Conservation (phyloP, 495 filamentous ascomycete species). For the Neurospora sp. region DNA sequence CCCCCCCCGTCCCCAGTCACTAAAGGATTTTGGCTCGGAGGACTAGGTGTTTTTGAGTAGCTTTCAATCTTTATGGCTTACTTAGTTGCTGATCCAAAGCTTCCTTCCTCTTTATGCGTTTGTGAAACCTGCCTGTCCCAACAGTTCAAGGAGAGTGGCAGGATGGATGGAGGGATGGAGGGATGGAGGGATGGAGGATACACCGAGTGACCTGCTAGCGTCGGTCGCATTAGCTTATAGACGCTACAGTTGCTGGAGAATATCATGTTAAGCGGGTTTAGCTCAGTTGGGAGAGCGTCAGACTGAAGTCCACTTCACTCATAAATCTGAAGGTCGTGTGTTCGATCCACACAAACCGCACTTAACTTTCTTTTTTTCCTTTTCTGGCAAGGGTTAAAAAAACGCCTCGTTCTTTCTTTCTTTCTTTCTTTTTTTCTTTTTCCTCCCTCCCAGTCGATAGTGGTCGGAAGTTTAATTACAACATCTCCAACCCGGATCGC, state of each 20-base stretch:
- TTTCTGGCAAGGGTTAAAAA: not conserved
- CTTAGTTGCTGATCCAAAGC: too few species aligned
- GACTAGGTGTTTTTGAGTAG: not conserved
- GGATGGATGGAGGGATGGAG: not conserved
- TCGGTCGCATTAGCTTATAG: not conserved
- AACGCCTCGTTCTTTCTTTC: too few species aligned
- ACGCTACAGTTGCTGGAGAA: rapidly evolving
- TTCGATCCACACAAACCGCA: not conserved
- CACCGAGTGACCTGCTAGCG: not conserved
- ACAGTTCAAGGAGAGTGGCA: not conserved
- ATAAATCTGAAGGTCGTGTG: not conserved
- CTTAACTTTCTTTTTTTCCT: not conserved
- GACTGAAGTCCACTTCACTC: not conserved
- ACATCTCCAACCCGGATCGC: too few species aligned
- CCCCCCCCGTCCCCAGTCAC: not conserved
- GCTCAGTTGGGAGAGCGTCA: not conserved
- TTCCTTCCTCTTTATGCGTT: not conserved
- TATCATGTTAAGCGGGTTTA: not conserved
- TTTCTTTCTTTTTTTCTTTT: not conserved
- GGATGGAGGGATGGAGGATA: too few species aligned
- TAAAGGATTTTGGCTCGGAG: not conserved
- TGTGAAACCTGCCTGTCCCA: not conserved
- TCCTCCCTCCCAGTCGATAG: not conserved
- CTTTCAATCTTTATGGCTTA: too few species aligned
- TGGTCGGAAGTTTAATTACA: not conserved